A percentile compares a stretch with the other conserved stretches of the same genome.
Evolutionary conservation across 1,284 basidiomycete genomes (phyloP).

Genomic region (Earliella scabrosa): DNA sequence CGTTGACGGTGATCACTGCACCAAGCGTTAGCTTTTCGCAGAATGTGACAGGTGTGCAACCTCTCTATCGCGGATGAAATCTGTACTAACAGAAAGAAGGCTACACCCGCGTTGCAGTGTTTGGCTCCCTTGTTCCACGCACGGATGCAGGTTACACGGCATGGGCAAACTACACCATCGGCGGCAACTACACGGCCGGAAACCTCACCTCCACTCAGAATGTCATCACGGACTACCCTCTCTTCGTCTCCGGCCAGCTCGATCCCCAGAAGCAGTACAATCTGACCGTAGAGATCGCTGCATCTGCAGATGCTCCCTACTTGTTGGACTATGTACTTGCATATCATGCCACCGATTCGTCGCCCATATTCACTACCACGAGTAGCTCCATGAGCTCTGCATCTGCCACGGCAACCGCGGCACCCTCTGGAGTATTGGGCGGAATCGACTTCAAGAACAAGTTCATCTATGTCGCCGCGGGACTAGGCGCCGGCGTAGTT

Average conservation of each 20-base stretch:
- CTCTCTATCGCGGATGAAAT: background rate
- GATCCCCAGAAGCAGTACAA: background rate
- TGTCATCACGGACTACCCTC: slow-evolving; percentile 5
- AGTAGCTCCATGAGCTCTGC: background rate
- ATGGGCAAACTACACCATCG: slow-evolving; percentile 5
- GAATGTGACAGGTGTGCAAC: slow-evolving; percentile 3
- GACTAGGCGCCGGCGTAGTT: background rate
- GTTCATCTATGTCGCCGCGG: background rate
- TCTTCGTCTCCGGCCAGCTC: slow-evolving; percentile 2
- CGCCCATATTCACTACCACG: background rate
- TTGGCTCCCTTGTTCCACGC: background rate
- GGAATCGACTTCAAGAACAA: background rate
- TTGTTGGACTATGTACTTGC: slow-evolving; percentile 4
- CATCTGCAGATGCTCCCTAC: background rate
- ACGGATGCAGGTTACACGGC: background rate
- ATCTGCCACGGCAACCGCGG: background rate
- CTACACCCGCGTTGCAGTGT: slow-evolving; percentile 1
- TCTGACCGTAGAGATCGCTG: background rate
- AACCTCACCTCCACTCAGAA: background rate
- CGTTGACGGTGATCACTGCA: background rate
- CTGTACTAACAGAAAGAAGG: background rate
- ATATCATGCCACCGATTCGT: background rate
- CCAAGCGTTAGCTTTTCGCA: background rate
- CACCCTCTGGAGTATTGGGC: background rate
- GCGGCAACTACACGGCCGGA: background rate